Base-by-base conservation (phyloP, 1,284 basidiomycete species). In the Cryptococcus sp. region DNA sequence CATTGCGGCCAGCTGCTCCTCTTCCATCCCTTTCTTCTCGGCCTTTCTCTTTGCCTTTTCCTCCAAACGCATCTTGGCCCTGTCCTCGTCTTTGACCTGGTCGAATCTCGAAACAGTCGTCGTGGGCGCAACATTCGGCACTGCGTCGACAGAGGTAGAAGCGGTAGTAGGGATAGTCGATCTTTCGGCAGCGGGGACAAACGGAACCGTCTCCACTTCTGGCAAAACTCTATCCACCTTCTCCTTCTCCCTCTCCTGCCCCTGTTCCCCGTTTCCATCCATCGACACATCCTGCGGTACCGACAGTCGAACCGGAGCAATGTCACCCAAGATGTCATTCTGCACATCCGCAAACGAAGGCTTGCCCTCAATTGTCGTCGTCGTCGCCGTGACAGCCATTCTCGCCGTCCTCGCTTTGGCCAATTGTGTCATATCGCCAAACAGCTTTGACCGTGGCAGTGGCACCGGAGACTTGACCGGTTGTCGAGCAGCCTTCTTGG, bases 131-230 rank as follows among this genome's bases (percentile, higher is more conserved):
- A n/a, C n/a, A n/a, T n/a, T n/a, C n/a, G n/a, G n/a, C n/a, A n/a
- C n/a, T n/a, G 31, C 14, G 34, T 32, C 37, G 16, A 23, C 32
- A 12, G 24, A 21, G 16, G 46, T 23, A 22, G 41, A n/a, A 18
- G 33, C 25, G 22, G 31, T 25, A 21, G 38, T 32, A 25, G 9
- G 28, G 35, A 77, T 66, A 3, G 79, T 62, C 26, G 46, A 56
- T 33, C 64, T 50, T 32, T 55, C 21, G 1, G 33, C 40, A 2
- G 54, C 76, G 47, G 85, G 84, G n/a, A 87, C 74, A 56, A 81
- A 87, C 5, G 85, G 79, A 6, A 87, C 79, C 66, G 86, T 83
- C 40, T 80, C 77, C 46, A 80, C 78, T 9, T 57, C 60, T 2
- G 51, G 47, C 16, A 52, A 38, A 25, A 23, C 7, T 25, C n/a